These are phyloP conservation scores for Tulasnella sp. DNA, from an alignment of 768 basidiomycete genomes.

Conservation along the genomic window DNA sequence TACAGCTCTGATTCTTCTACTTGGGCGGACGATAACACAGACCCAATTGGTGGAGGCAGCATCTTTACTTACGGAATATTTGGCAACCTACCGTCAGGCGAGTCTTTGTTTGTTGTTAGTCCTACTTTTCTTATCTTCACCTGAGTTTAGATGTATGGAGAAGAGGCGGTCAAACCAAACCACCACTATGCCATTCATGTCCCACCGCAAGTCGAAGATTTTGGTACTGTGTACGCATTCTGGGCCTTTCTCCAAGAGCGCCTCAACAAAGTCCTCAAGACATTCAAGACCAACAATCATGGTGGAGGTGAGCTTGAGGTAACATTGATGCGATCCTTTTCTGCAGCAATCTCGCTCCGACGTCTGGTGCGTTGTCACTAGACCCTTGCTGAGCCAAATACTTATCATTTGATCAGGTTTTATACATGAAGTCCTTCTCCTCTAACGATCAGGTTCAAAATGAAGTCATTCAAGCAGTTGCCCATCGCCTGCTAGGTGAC, in stretches of 20 bases:
- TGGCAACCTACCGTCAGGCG: constrained; percentile 8
- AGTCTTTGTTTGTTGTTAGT: neutral
- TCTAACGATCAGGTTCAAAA: too few species aligned
- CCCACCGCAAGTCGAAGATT: constrained; percentile 22
- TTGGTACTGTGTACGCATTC: constrained; percentile 30
- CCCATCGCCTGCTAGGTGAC: too few species aligned
- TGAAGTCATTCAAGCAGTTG: too few species aligned
- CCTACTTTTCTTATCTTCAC: neutral
- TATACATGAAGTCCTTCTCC: too few species aligned
- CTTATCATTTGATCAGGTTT: too few species aligned
- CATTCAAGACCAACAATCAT: constrained; percentile 27
- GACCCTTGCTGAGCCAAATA: too few species aligned
- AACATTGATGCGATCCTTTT: constrained; percentile 26
- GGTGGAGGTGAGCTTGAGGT: constrained; percentile 26
- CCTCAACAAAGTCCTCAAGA: constrained; percentile 30
- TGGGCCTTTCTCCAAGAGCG: constrained; percentile 32
- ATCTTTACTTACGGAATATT: constrained; percentile 14
- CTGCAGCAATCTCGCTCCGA: neutral
- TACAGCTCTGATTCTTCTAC: constrained; percentile 20
- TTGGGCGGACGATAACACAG: neutral
- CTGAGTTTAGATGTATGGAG: constrained; percentile 26
- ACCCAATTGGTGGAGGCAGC: neutral
- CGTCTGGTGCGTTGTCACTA: neutral
- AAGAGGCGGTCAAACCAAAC: constrained; percentile 27
- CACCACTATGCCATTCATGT: constrained; percentile 31